A percentile compares a stretch with the other conserved stretches of the same genome.
Conservation (phyloP, 768 basidiomycete genomes). For the Macrolepiota fuliginosa region DNA sequence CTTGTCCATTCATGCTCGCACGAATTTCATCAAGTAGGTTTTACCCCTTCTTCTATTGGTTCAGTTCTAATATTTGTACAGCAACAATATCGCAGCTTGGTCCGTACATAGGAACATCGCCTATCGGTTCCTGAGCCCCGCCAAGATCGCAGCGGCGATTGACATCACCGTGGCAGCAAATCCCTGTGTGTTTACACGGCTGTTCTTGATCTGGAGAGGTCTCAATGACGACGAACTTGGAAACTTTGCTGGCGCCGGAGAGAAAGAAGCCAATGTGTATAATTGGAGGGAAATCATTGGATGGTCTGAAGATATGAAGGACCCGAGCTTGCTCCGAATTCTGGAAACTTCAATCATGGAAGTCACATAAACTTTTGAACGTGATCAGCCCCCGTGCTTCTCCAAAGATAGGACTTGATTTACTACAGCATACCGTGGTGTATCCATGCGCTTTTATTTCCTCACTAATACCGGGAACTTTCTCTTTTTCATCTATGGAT, state of each 20-base stretch:
- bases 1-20: constrained; percentile 78
- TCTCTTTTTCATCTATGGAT: background rate
- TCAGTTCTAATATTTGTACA: constrained; percentile 24
- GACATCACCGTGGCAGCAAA: constrained; percentile 84
- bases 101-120: constrained; percentile 82
- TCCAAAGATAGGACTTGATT: background rate
- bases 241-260: constrained; percentile 73
- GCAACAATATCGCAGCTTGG: constrained; percentile 76
- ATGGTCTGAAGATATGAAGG: constrained; percentile 81
- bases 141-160: constrained; percentile 79
- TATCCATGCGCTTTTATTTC: background rate
- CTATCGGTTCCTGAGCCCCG: constrained; percentile 82
- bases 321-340: constrained; percentile 69
- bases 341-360: constrained; percentile 80
- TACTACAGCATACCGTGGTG: background rate
- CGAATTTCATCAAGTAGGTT: constrained; percentile 75
- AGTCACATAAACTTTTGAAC: constrained; percentile 40
- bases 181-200: constrained; percentile 76
- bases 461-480: background rate
- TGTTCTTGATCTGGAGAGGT: constrained; percentile 87
- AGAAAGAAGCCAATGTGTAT: constrained; percentile 78
- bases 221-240: constrained; percentile 77
- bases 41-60: background rate
- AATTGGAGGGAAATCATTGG: constrained; percentile 83
- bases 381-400: background rate